These are phyloP conservation scores for Erodium texanum DNA, from an alignment of 441 rosid species.

Conservation along the genomic window DNA sequence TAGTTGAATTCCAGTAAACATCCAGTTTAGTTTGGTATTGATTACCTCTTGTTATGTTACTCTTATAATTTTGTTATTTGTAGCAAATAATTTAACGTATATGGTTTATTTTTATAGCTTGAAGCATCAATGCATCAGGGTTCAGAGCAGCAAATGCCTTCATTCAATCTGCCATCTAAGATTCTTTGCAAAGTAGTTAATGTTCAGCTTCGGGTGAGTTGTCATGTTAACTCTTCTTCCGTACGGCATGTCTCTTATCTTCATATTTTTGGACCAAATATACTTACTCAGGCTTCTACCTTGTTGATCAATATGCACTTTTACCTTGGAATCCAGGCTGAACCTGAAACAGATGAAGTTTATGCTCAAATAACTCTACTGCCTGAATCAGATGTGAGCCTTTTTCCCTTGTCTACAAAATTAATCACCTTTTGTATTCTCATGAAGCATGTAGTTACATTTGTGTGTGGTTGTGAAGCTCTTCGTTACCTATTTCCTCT, in stretches of 20 bases:
- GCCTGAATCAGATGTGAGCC: constrained; percentile 54
- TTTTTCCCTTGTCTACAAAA: constrained; percentile 9
- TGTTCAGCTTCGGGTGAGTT: constrained; percentile 56
- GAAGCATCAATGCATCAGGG: constrained; percentile 91
- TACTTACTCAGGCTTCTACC: background rate
- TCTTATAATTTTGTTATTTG: background rate
- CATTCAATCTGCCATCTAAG: constrained; percentile 69
- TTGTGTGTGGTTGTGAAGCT: background rate
- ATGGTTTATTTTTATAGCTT: constrained; percentile 36
- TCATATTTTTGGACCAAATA: background rate
- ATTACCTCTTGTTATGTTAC: background rate
- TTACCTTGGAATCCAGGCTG: constrained; percentile 47
- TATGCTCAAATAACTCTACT: constrained; percentile 86
- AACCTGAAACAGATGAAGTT: constrained; percentile 90
- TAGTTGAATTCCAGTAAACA: background rate
- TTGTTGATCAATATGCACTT: background rate
- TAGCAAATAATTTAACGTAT: background rate
- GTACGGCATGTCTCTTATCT: constrained; percentile 3
- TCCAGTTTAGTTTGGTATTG: background rate
- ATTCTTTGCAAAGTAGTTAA: constrained; percentile 82
- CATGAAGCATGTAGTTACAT: background rate
- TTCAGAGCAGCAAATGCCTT: constrained; percentile 87
- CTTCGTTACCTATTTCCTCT: background rate
- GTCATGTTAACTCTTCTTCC: background rate
- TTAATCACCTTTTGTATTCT: background rate